Percentiles rank a stretch among this genome's conserved stretches.
phyloP scores from a whole-genome alignment of 305 asterid genomes.

The Ilex paraguariensis region DNA sequence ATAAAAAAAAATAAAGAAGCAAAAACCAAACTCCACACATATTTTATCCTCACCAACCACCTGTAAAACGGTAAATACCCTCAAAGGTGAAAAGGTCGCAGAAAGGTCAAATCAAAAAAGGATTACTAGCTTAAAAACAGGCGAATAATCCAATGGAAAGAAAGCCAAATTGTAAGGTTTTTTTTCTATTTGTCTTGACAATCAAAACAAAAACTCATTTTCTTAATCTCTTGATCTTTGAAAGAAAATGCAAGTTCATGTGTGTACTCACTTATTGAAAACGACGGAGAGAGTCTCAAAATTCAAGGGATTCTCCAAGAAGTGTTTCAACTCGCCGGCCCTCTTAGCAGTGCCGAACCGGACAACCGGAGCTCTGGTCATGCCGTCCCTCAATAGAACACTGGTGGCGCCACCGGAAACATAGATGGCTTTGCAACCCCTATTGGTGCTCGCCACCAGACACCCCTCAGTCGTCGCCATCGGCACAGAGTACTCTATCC shows the following conservation, averaged over 20 bases:
- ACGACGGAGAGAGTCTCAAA: conserved; percentile 31
- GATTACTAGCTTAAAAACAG: too few relatives aligned
- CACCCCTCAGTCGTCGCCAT: conserved; percentile 54
- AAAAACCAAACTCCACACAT: too few relatives aligned
- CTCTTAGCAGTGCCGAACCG: conserved; percentile 39
- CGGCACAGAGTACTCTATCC: conserved; percentile 41
- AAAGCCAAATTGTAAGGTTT: too few relatives aligned
- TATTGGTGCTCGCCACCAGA: conserved; percentile 46
- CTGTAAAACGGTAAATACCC: too few relatives aligned
- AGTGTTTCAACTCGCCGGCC: conserved; percentile 42
- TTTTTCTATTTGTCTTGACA: too few relatives aligned
- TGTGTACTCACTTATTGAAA: conserved; percentile 37
- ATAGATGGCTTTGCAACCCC: conserved; percentile 46
- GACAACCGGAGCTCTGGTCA: conserved; percentile 61
- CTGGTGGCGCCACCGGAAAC: conserved; percentile 45
- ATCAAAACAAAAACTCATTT: too few relatives aligned
- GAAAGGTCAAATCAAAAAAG: too few relatives aligned
- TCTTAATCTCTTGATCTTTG: too few relatives aligned
- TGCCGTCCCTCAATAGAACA: conserved; percentile 33
- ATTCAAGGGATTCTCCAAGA: conserved; percentile 35
- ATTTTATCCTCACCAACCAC: too few relatives aligned
- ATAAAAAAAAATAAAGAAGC: too few relatives aligned
- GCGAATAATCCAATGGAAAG: too few relatives aligned
- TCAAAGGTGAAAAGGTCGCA: too few relatives aligned
- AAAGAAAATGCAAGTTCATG: not conserved